Evolutionary conservation across 2,329 filamentous ascomycete species (phyloP), one percentile per base, ranked within the genome.

Genomic region (Ophiostoma ulmi): DNA sequence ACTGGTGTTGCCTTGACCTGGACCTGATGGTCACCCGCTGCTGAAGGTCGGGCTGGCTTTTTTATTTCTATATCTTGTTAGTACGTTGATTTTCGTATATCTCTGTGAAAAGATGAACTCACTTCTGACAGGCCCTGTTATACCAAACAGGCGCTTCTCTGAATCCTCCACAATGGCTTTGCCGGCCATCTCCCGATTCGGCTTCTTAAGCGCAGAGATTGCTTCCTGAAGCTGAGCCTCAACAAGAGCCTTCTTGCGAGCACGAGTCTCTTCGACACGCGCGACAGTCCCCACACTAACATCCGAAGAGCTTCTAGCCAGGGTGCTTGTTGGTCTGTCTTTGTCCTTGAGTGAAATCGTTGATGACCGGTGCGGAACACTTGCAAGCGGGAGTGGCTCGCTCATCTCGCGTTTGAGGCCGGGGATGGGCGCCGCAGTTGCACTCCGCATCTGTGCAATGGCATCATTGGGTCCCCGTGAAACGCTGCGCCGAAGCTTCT

Each of bases 141-240:
- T 81, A 4, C 81, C 81, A 20, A 81, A 81, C 5, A 82, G 80
- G 70, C 88, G 86, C 75, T 85, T 85, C 77, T 93, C 90, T 5
- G 87, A 85, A 36, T 87, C 89, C 74, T 92, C 90, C 3, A 86
- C 87, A 71, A 91, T 83, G 52, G 87, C 85, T 75, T 88, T 89
- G 41, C 88, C 88, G 14, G 89, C 90, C 58, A 91, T 83, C 31
- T 87, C 85, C 65, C 92, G 86, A 75, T 94, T 93, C 0, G 92
- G 92, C 78, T 89, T 92, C 77, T 91, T 89, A 61, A 94, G 78
- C 11, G 88, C 86, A 6, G 86, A 86, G 68, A 95, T 94, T 10
- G 92, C 92, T 72, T 92, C 87, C 74, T 88, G 87, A 44, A 94
- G 79, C 76, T 93, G 89, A 38, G 88, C 87, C 67, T 92, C 88